Base-by-base conservation (phyloP, 257 asterid genomes). In the Cinchona pubescens region DNA sequence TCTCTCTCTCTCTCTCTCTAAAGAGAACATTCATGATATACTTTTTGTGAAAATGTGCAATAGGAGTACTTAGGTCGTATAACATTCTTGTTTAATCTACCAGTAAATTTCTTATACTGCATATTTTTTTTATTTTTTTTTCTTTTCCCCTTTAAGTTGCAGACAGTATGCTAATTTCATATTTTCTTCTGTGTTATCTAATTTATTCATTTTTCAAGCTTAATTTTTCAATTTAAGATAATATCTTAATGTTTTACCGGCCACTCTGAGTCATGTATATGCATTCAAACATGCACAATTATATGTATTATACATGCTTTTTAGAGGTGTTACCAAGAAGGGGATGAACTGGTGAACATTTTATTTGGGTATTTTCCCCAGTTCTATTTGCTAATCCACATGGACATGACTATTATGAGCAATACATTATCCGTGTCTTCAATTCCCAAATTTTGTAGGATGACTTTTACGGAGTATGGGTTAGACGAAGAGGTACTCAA, bases 391-490 rank as follows among this genome's bases (percentile, higher is more conserved):
- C 59, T 30, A 27, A 16, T 30, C 14, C 72, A 18, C n/a, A 74
- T 3, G 4, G 27, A 56, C 29, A 35, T 11, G 35, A 19, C 19
- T 73, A 14, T 25, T 73, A 13, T n/a, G 19, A 67, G 29, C 27
- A 42, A 15, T 68, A 37, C 48, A 53, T 38, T 53, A 18, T 35
- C 25, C 43, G 15, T 72, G 32, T 53, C 23, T 72, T 75, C 77
- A 64, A 76, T n/a, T n/a, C n/a, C n/a, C n/a, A n/a, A n/a, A n/a
- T 84, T 68, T 76, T 78, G 74, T 79, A 95, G 98, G 91, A 81
- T 87, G 94, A 88, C 90, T 80, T 83, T 76, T 58, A 83, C 78
- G 77, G 98, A 95, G 87, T 86, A 76, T 83, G 96, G 79, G 67
- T 43, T 82, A 48, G 79, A 75, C 49, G 85, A 77, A 69, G 96